phyloP scores from a whole-genome alignment of 225 moss, liverwort and hornwort genomes.

The Bryoerythrophyllum caledonicum region DNA sequence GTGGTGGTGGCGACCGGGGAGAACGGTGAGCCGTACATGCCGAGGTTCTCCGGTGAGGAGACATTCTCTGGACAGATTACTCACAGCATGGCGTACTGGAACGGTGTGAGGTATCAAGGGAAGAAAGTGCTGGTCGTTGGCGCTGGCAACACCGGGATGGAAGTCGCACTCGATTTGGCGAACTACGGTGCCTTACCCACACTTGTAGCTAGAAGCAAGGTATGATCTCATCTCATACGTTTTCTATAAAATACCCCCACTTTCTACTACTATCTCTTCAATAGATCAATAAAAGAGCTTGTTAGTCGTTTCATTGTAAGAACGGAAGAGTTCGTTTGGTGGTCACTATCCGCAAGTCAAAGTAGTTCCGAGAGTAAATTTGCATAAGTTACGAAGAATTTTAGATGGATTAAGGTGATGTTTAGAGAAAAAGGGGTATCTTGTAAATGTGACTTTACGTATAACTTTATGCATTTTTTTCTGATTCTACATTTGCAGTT shows the following conservation, averaged over 20 bases:
- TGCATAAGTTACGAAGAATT: too few relatives aligned
- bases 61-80: constrained; percentile 49
- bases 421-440: too few relatives aligned
- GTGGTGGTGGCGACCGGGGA: constrained; percentile 88
- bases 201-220: constrained; percentile 72
- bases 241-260: too few relatives aligned
- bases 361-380: too few relatives aligned
- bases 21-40: constrained; percentile 68
- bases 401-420: too few relatives aligned
- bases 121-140: constrained; percentile 83
- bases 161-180: constrained; percentile 82
- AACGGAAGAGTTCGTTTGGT: too few relatives aligned
- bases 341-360: too few relatives aligned
- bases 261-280: too few relatives aligned
- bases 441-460: too few relatives aligned
- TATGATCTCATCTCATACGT: constrained; percentile 8
- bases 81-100: constrained; percentile 71
- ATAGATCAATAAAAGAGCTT: too few relatives aligned
- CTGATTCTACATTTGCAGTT: constrained; percentile 37
- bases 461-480: too few relatives aligned
- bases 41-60: constrained; percentile 43
- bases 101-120: constrained; percentile 54
- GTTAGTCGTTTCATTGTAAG: too few relatives aligned
- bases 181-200: constrained; percentile 66
- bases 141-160: constrained; percentile 90